These are phyloP conservation scores for Brassica carinata DNA, from an alignment of 345 rosid genomes.

Conservation along the genomic window DNA sequence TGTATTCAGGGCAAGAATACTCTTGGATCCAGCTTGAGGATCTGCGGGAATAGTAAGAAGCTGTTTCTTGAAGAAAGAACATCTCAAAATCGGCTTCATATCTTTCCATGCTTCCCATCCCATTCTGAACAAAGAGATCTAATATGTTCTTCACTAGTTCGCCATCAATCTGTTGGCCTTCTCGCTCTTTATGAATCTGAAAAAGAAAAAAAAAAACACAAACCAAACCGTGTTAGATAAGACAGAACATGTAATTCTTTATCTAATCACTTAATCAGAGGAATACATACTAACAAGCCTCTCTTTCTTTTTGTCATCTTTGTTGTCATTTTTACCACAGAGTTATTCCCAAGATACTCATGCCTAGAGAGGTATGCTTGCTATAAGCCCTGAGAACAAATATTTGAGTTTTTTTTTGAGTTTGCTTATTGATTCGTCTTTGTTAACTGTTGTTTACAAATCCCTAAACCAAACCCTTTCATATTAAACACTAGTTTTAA, in stretches of 20 bases:
- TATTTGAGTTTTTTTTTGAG: background rate
- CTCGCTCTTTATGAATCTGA: constrained; percentile 67
- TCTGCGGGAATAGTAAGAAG: constrained; percentile 71
- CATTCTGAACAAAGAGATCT: constrained; percentile 69
- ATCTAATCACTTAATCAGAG: too few species aligned
- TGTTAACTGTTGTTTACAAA: background rate
- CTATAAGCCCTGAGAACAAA: background rate
- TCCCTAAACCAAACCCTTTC: background rate
- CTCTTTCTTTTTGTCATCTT: background rate
- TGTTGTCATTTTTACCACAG: constrained; percentile 48
- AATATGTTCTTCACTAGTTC: constrained; percentile 68
- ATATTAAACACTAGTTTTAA: background rate
- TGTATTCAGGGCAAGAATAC: constrained; percentile 75
- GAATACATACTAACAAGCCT: too few species aligned
- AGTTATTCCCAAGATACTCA: constrained; percentile 99
- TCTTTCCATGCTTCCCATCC: constrained; percentile 57
- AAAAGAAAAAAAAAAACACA: background rate
- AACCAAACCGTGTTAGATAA: background rate
- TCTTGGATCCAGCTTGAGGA: constrained; percentile 74
- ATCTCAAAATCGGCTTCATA: constrained; percentile 73
- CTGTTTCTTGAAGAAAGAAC: constrained; percentile 57
- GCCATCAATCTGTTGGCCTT: constrained; percentile 78
- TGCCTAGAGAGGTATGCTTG: constrained; percentile 95
- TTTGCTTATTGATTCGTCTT: background rate
- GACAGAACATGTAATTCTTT: too few species aligned